Evolutionary conservation across 2,329 filamentous ascomycete species (phyloP), one percentile per base, ranked within the genome.

Genomic region (Dactylonectria macrodidyma): DNA sequence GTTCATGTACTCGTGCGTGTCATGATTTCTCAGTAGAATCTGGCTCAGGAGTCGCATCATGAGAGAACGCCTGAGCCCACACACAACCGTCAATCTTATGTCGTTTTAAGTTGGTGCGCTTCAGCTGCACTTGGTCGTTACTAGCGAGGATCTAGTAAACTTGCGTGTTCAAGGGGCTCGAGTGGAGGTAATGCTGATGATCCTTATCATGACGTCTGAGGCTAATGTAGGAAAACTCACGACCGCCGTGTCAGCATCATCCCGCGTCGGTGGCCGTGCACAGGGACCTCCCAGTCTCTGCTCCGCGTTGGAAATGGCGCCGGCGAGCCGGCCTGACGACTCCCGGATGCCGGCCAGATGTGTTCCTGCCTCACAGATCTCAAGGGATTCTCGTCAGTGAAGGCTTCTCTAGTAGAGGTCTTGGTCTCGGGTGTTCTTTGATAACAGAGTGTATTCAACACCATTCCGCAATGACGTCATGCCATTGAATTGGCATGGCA

Each of bases 61-160:
- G 38, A 56, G 71, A 71, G 72, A 75, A 74, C 65, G 59, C 47
- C 22, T 48, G 46, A 70, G 47, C 56, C 70, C 73, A 70, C 71
- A 60, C 38, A 64, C 59, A 61, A 61, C 66, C 63, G 57, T 41
- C 69, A 74, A 75, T 75, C 52, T 75, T 70, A 65, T 65, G 50
- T 52, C 26, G 38, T 50, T 50, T 22, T 36, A 24, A n/a, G 38
- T 51, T 33, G 34, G 59, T 51, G 48, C 60, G 61, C 54, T 70
- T 67, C 59, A 47, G 38, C 61, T 30, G 24, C 19, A 52, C 56
- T 62, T 47, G 67, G 67, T 59, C 34, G 52, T 47, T 51, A 24
- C n/a, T 2, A 22, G 33, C 14, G 33, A 46, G 51, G 34, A 66
- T 71, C 66, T 30, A 59, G 61, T 63, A 55, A 41, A 67, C 56